Evolutionary conservation across 2,329 filamentous ascomycete species (phyloP), one percentile per base, ranked within the genome.

Genomic region (Zymoseptoria crescenta): DNA sequence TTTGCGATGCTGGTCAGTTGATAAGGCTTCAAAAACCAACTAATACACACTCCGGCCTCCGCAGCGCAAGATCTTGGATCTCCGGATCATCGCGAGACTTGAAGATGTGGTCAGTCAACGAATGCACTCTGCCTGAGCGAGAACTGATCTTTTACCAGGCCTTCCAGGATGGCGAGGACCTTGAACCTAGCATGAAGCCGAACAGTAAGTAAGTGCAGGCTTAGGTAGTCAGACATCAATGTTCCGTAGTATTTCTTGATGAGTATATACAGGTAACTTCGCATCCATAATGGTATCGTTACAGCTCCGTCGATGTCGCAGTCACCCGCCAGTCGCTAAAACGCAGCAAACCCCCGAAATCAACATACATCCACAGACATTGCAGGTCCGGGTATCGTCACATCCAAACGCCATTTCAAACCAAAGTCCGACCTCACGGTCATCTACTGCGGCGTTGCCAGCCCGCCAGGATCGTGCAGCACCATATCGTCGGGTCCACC

Each of bases 391-490:
- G 35, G 35, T 45, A 45, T 45, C 10, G 16, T 45, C 35, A 10
- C 35, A 45, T n/a, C 35, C 35, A 45, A 45, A 45, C 35, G 13
- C 35, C 35, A 16, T 13, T 45, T 5, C 16, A 16, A 45, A 16
- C 13, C 13, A 45, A 45, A 45, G 35, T 45, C 35, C 35, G 5
- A 16, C 35, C 35, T 4, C 10, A 5, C 4, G n/a, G 4, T n/a
- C 6, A 2, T 7, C n/a, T 6, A 45, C 2, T 45, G 35, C 35
- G 35, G 2, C 35, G 35, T 45, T 1, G 35, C 35, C 56, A 68
- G 49, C 0, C 66, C 64, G 9, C 66, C 66, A 20, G 62, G 61
- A 52, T 68, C 66, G 27, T 66, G 57, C 2, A 67, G 52, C n/a
- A 61, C 54, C 62, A 68, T 61, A 35, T 65, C 62, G 28, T 68